phyloP scores from a whole-genome alignment of 2,329 filamentous ascomycete genomes.

The Phyllosticta citrichinensis region DNA sequence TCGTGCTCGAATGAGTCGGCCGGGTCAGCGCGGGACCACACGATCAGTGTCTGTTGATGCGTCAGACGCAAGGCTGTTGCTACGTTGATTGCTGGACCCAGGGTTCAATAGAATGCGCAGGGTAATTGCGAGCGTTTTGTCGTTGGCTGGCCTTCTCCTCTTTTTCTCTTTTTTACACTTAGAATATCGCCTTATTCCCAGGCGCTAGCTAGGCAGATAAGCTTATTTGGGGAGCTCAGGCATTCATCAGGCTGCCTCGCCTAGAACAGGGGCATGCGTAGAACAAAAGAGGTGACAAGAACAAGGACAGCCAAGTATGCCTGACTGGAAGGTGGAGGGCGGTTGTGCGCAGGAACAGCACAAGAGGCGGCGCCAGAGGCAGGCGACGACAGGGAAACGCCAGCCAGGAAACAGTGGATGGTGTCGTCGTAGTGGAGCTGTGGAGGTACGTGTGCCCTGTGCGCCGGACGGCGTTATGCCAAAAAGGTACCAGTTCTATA shows the following conservation, averaged over 20 bases:
- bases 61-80: background rate
- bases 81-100: background rate
- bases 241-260: background rate
- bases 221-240: background rate
- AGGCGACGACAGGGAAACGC: background rate
- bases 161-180: background rate
- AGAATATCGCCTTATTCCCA: background rate
- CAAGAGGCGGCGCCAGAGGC: background rate
- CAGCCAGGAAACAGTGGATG: background rate
- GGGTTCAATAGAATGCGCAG: background rate
- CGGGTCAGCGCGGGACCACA: background rate
- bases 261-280: background rate
- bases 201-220: background rate
- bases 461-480: background rate
- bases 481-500: background rate
- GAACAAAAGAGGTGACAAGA: background rate
- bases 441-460: background rate
- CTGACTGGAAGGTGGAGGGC: background rate
- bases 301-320: background rate
- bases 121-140: background rate
- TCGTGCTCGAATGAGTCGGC: background rate
- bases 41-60: background rate
- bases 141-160: background rate
- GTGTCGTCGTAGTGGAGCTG: too few species aligned
- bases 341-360: background rate